Evolutionary conservation across 2,329 filamentous ascomycete genomes (phyloP), one percentile per base, ranked within the genome.

Genomic region (Aspergillus texensis): DNA sequence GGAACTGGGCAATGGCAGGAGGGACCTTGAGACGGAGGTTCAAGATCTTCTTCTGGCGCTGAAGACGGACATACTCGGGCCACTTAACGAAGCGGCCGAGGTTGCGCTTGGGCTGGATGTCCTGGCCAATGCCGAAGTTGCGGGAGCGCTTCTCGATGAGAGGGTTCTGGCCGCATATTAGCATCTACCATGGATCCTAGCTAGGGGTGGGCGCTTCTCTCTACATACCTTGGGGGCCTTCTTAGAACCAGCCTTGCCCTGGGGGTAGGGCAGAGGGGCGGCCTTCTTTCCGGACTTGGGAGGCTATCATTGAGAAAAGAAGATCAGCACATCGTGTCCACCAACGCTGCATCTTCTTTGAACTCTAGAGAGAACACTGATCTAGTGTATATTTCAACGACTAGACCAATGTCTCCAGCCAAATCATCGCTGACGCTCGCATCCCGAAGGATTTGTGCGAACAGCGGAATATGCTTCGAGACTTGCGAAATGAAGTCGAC

Each of bases 231-330:
- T 99, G 77, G 93, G 88, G 74, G 88, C 87, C 91, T 98, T 99
- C 92, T 97, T 97, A 78, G 82, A 78, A 78, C 88, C 88, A 85
- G 94, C 92, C 89, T 96, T 97, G 79, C 90, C 88, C 86, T 94
- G 90, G 80, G 93, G 92, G 89, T 96, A 97, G 82, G 95, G 95
- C 85, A 95, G 93, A 82, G 95, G 87, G 78, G 95, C 95, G 85
- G 92, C 90, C 89, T 97, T 98, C 92, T 97, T 98, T 88, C 93
- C 93, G 78, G 81, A 78, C 87, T 98, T 99, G 82, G 94, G 92
- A 91, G 95, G 93, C 95, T 98, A 87, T 98, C 94, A 98, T 98
- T 95, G 94, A 98, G 94, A 93, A 96, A 94, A 95, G 91, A 96
- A 93, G 90, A 92, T 79, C 91, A 97, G 93, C 91, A 82, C 83